Evolutionary conservation across 1,284 basidiomycete species (phyloP), one percentile per base, ranked within the genome.

Genomic region (Sanghuangporus baumii): DNA sequence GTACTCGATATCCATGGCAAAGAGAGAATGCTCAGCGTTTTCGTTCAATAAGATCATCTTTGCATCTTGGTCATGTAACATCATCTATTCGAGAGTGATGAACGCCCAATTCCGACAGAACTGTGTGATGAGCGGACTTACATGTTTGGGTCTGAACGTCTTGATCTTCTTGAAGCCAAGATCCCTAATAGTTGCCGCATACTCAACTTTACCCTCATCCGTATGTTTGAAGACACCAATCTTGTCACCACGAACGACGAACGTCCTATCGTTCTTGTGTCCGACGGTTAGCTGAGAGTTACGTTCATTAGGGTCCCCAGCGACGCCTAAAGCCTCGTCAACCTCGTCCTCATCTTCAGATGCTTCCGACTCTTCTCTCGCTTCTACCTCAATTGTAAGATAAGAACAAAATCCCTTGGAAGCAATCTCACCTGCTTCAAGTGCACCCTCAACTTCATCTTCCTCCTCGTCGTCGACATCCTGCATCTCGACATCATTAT

Each of bases 141-240:
- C 94, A 78, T 97, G 90, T 70, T 85, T 84, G 0, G 97, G 97
- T 57, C 84, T 87, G 74, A 99, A 97, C 31, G 78, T 79, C 71
- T 91, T 93, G 67, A 94, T 94, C 68, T 92, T 88, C 31, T 88
- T 82, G 36, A 91, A 93, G 14, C 87, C 79, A 57, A 99, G 79
- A 63, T 92, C 89, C 75, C 88, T 89, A 72, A 98, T 97, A 12
- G 93, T 92, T 1, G 91, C 94, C 65, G 89, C 84, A 74, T 95
- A 97, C 73, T 92, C 91, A 72, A 98, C 85, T 69, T 87, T 80
- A 69, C 89, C 84, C 62, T 93, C 90, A 41, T 81, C 84, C 6
- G 86, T 83, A 73, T 94, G 91, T 67, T 85, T 88, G 79, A 99
- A 99, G n/a, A 98, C 94, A 18, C 97, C 97, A 66, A 99, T 98